Base-by-base conservation (phyloP, 495 filamentous ascomycete genomes). In the Letharia columbiana region DNA sequence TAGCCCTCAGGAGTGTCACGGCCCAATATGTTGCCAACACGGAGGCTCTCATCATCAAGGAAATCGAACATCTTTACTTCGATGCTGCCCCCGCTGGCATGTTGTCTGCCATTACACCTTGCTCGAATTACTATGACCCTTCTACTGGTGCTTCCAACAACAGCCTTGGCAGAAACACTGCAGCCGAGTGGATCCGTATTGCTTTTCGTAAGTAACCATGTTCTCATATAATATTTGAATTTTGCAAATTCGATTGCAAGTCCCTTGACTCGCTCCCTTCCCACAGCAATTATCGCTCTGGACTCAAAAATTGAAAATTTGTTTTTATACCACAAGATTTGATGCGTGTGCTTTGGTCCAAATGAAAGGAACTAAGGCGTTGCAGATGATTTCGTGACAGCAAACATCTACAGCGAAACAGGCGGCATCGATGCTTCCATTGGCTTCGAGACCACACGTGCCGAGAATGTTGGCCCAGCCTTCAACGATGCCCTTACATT, bases 371-470 rank as follows among this genome's bases (percentile, higher is more conserved):
- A 37, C 52, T 17, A 61, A 20, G 11, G 15, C 7, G 3, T 33
- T 45, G 44, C 47, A 66, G 64, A 88, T 70, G 85, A 88, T 69
- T 86, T 87, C 80, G 75, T 83, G 9, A 83, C 83, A 10, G 78
- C 75, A 31, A 81, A 82, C 72, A 74, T 76, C 23, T 80, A 73
- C 68, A 75, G 74, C 42, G 74, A 75, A 10, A 65, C 74, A n/a
- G 84, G 84, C 50, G 85, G 85, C 3, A 64, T 88, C 50, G 85
- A 88, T 72, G 84, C 77, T 39, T 86, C 84, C 3, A 71, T 88
- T 41, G 80, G 83, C 45, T 88, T 83, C 65, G 85, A 88, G 45
- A 70, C 68, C 42, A 37, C 69, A 67, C 83, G 52, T 75, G 70
- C 54, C 63, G 85, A 87, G 62, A 87, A 88, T 70, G 77, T 80